Percentiles rank a stretch among this genome's conserved stretches.
Conservation (phyloP, 1,139 yeast genomes). For the Candida sp. region DNA sequence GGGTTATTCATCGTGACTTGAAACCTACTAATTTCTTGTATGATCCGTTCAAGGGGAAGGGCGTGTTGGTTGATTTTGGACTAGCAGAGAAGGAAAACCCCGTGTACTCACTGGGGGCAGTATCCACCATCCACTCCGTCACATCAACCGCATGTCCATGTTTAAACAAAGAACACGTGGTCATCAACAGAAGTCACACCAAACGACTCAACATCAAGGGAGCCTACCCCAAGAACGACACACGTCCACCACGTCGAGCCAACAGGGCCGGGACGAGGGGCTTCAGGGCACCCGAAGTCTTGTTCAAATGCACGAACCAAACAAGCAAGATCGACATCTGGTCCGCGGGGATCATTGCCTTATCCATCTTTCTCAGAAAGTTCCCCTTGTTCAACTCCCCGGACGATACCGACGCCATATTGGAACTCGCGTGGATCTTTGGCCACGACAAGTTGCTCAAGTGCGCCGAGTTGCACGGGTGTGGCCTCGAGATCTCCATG, state of each 20-base stretch:
- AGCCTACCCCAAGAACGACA: slow-evolving; percentile 83
- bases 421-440: slow-evolving; percentile 84
- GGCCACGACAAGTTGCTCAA: slow-evolving; percentile 76
- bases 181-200: slow-evolving; percentile 25
- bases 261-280: slow-evolving; percentile 99
- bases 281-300: slow-evolving; percentile 93
- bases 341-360: slow-evolving; percentile 90
- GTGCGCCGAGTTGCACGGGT: slow-evolving; percentile 87
- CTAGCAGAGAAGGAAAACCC: slow-evolving; percentile 62
- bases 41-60: slow-evolving; percentile 75
- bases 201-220: slow-evolving; percentile 51
- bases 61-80: slow-evolving; percentile 93
- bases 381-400: slow-evolving; percentile 90
- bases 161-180: slow-evolving; percentile 25
- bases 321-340: slow-evolving; percentile 84
- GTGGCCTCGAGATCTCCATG: slow-evolving; percentile 74
- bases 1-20: slow-evolving; percentile 86
- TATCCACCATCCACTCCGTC: neutral
- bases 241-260: slow-evolving; percentile 89
- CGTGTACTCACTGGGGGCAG: neutral
- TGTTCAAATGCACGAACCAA: slow-evolving; percentile 87
- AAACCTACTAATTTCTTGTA: slow-evolving; percentile 90
- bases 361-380: slow-evolving; percentile 71
- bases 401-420: slow-evolving; percentile 90
- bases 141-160: slow-evolving; percentile 32